Base-by-base conservation (phyloP, 805 yeast genomes). In the Ogataea salicorniae region DNA sequence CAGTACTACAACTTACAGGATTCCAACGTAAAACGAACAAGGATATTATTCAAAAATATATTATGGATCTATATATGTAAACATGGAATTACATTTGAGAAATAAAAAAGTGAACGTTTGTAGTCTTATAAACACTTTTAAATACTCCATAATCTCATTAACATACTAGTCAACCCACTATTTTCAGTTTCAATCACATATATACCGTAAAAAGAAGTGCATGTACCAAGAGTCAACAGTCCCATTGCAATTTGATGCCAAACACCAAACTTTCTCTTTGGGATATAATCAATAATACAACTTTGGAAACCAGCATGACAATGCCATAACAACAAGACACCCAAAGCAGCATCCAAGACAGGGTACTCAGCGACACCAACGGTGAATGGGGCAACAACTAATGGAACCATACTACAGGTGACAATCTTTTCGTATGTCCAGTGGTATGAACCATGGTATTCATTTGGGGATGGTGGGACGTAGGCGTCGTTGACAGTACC, bases 401-500 rank as follows among this genome's bases (percentile, higher is more conserved):
- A 71, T 33, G 99, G 99, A 22, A 89, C 76, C 64, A 91, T 71
- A 11, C 83, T 80, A 16, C 84, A 65, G 4, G 95, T 75, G 34
- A 89, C 70, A 5, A 79, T 60, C 57, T 87, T 80, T 74, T 92
- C 99, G 58, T 83, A 82, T n/a, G 87, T 73, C 99, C 99, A 92
- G 73, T 91, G 98, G 65, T 80, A 77, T 22, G 95, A 86, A 42
- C 98, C 97, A 61, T 89, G 91, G 43, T 73, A 61, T 54, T 74
- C 79, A 60, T 78, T 73, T 5, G 82, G 64, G 37, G 73, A 67
- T 37, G 97, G 97, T 15, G 80, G 71, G 34, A 72, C 69, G 59
- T 76, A 85, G 15, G 98, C 90, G 52, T 94, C 98, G 67, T 92
- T 94, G 42, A 91, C 96, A 6, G 91, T 81, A n/a, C 97, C 98